These are phyloP conservation scores for Linnemannia schmuckeri DNA, from an alignment of 192 early-diverging fungal genomes.

Conservation along the genomic window DNA sequence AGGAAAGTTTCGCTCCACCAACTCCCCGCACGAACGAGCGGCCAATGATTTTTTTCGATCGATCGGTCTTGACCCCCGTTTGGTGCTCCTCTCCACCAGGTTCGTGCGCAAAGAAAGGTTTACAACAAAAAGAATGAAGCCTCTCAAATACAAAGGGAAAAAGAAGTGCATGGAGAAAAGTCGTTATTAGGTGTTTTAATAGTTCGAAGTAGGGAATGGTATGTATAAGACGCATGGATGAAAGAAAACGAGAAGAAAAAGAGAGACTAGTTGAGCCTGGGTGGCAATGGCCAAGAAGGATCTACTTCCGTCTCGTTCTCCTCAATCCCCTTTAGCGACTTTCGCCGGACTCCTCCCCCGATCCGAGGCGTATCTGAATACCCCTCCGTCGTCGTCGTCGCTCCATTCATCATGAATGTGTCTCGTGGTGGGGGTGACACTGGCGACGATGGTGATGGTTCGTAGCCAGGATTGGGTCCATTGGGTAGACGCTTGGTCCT, in stretches of 20 bases:
- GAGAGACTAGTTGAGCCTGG: not conserved
- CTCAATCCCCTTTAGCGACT: constrained; percentile 20
- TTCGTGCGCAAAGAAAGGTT: not conserved
- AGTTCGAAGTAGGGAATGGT: not conserved
- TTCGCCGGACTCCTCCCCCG: constrained; percentile 38
- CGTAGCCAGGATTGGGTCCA: not conserved
- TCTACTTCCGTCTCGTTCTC: not conserved
- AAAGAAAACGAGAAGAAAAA: not conserved
- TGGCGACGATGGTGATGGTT: not conserved
- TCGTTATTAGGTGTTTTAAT: not conserved
- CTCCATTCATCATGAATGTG: constrained; percentile 8
- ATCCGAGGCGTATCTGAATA: constrained; percentile 28
- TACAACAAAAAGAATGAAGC: not conserved
- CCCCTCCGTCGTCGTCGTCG: not conserved
- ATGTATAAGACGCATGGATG: not conserved
- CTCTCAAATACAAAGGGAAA: not conserved
- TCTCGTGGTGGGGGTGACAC: not conserved
- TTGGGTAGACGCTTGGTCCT: constrained; percentile 16
- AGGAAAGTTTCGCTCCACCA: not conserved
- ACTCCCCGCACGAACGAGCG: not conserved
- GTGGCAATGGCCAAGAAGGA: constrained; percentile 24
- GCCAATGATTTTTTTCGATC: constrained; percentile 17
- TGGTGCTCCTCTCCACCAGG: not conserved
- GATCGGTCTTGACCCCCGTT: constrained; percentile 25
- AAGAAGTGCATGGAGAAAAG: not conserved